Conservation (phyloP, 1,284 basidiomycete species). For the Waitea zeae region DNA sequence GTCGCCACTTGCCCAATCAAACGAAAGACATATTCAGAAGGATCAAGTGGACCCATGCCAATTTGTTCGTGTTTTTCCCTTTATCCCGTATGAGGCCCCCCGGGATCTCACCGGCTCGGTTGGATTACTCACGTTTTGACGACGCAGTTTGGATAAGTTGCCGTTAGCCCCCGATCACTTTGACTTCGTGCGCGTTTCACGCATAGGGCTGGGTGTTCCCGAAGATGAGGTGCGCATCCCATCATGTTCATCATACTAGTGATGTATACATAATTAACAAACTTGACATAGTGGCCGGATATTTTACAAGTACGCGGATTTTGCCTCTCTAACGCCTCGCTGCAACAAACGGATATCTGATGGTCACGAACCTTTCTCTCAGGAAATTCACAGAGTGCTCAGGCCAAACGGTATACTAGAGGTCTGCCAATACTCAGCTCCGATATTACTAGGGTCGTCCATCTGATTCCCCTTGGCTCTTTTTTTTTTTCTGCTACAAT, state of each 20-base stretch:
- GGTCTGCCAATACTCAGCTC: conserved; percentile 20
- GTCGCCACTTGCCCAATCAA: conserved; percentile 13
- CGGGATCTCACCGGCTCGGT: not conserved
- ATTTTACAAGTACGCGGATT: conserved; percentile 18
- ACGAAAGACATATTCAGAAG: conserved; percentile 26
- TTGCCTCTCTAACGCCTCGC: conserved; percentile 1
- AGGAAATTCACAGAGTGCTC: conserved; percentile 53
- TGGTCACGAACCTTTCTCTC: conserved; percentile 12
- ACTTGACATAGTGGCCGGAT: conserved; percentile 14
- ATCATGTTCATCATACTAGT: not conserved
- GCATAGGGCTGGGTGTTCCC: conserved; percentile 47
- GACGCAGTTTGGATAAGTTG: conserved; percentile 42
- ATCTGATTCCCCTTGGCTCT: conserved; percentile 6
- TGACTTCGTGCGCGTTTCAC: conserved; percentile 43
- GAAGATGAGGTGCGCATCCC: conserved; percentile 39
- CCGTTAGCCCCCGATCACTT: conserved; percentile 40
- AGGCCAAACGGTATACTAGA: conserved; percentile 44
- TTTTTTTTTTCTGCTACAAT: too few relatives aligned
- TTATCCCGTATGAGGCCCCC: conserved; percentile 2
- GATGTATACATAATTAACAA: not conserved
- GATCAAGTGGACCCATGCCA: conserved; percentile 46
- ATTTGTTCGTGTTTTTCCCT: conserved; percentile 27
- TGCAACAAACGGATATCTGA: conserved; percentile 1
- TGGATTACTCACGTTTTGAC: conserved; percentile 1
- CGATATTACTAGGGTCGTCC: not conserved